Evolutionary conservation across 2,329 filamentous ascomycete genomes (phyloP).

Genomic region (Colletotrichum noveboracense): DNA sequence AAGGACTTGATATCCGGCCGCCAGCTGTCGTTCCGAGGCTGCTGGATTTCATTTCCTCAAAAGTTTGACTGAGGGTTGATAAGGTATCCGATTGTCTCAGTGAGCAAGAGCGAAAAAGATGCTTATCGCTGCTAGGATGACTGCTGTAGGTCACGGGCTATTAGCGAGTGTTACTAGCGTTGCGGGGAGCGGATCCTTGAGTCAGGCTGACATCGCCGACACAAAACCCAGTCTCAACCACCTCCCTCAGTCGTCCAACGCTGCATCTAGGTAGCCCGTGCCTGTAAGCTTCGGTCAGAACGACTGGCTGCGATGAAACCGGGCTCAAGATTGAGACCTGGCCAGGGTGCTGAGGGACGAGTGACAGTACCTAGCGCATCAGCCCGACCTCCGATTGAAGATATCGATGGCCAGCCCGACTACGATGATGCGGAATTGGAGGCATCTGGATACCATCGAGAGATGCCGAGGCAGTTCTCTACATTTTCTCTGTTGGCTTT

Average conservation of each 20-base stretch:
- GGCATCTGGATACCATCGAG: slow-evolving; percentile 31
- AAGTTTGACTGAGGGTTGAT: not conserved
- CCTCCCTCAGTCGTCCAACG: not conserved
- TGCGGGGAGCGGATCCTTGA: not conserved
- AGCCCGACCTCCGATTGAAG: not conserved
- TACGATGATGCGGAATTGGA: slow-evolving; percentile 34
- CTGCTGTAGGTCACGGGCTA: not conserved
- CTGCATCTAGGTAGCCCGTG: not conserved
- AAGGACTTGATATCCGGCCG: not conserved
- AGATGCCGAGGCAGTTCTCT: slow-evolving; percentile 36
- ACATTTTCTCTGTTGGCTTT: slow-evolving; percentile 28
- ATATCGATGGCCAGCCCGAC: not conserved
- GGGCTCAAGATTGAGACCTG: not conserved
- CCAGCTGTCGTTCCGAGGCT: not conserved
- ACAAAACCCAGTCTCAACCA: not conserved
- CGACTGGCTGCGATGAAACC: not conserved
- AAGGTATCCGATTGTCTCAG: not conserved
- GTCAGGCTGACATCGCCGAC: not conserved
- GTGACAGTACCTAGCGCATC: not conserved
- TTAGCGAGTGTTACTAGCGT: not conserved
- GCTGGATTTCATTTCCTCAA: not conserved
- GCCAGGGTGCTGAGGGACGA: not conserved
- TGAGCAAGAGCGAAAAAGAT: not conserved
- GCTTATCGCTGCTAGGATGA: not conserved
- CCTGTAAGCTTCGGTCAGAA: not conserved